Percentiles rank a stretch among this genome's conserved stretches.
phyloP scores from a whole-genome alignment of 2,329 filamentous ascomycete genomes.

The Cladophialophora exuberans region DNA sequence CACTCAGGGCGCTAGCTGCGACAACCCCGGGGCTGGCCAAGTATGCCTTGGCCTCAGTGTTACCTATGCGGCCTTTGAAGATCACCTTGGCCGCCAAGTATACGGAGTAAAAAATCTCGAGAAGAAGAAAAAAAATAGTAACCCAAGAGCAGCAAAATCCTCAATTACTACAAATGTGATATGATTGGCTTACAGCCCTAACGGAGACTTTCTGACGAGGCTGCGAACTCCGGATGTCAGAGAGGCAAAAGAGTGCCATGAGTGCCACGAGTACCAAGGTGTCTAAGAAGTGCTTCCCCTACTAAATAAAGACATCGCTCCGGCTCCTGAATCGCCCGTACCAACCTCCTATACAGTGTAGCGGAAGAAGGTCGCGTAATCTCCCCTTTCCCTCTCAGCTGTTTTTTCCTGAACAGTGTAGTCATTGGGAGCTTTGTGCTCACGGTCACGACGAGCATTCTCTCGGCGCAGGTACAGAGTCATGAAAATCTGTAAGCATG shows the following conservation, averaged over 20 bases:
- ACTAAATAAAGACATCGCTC: too few relatives aligned
- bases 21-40: slow-evolving; percentile 89
- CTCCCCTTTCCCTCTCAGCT: slow-evolving; percentile 26
- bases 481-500: slow-evolving; percentile 58
- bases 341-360: slow-evolving; percentile 17
- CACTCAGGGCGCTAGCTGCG: slow-evolving; percentile 77
- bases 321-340: too few relatives aligned
- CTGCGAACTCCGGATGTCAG: not conserved
- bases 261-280: too few relatives aligned
- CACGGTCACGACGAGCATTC: slow-evolving; percentile 27
- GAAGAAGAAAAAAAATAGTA: not conserved
- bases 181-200: not conserved
- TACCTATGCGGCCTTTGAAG: slow-evolving; percentile 91
- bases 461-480: slow-evolving; percentile 29
- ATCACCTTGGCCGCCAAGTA: not conserved
- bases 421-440: slow-evolving; percentile 18
- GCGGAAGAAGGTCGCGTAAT: slow-evolving; percentile 30
- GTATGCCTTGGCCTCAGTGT: slow-evolving; percentile 77
- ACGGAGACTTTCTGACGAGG: too few relatives aligned
- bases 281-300: too few relatives aligned
- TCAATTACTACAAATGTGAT: not conserved
- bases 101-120: not conserved
- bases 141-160: not conserved
- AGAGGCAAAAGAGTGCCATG: not conserved
- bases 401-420: slow-evolving; percentile 22